Percentiles rank a stretch among this genome's conserved stretches.
Conservation (phyloP, 805 yeast genomes). For the Teunomyces aglyptinius region DNA sequence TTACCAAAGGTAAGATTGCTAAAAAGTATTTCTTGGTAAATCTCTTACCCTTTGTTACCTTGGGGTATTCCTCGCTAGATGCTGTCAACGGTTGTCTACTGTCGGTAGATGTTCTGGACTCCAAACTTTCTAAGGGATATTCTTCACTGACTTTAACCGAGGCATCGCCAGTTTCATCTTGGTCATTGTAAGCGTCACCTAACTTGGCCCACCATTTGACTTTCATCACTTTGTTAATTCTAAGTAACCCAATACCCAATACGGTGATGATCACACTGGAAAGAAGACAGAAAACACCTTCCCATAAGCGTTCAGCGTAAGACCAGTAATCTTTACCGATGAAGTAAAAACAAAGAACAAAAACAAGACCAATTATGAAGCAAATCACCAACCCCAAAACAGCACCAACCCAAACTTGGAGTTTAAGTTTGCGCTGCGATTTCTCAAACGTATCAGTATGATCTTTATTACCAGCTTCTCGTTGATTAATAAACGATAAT, state of each 20-base stretch:
- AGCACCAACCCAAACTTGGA: conserved; percentile 86
- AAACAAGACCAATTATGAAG: conserved; percentile 66
- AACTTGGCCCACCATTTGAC: conserved; percentile 67
- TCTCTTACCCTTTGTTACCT: conserved; percentile 6
- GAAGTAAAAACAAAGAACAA: conserved; percentile 67
- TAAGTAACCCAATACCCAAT: conserved; percentile 81
- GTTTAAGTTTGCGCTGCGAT: conserved; percentile 32
- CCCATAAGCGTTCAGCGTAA: conserved; percentile 85
- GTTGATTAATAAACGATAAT: conserved; percentile 26
- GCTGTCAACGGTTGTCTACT: conserved; percentile 12
- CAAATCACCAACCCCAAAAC: conserved; percentile 67
- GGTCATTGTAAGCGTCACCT: conserved; percentile 37
- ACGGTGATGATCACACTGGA: conserved; percentile 77
- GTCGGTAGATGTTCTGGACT: conserved; percentile 11
- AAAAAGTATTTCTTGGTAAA: conserved; percentile 21
- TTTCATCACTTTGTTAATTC: conserved; percentile 73
- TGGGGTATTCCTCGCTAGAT: background rate
- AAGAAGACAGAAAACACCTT: conserved; percentile 74
- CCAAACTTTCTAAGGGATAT: background rate
- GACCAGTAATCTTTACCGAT: conserved; percentile 87
- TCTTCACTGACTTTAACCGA: background rate
- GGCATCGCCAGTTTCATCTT: conserved; percentile 2
- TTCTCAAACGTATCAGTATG: conserved; percentile 2
- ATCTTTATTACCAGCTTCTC: conserved; percentile 4
- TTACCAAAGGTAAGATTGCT: conserved; percentile 26